phyloP scores from a whole-genome alignment of 768 basidiomycete species.

The Boletellus sp. region DNA sequence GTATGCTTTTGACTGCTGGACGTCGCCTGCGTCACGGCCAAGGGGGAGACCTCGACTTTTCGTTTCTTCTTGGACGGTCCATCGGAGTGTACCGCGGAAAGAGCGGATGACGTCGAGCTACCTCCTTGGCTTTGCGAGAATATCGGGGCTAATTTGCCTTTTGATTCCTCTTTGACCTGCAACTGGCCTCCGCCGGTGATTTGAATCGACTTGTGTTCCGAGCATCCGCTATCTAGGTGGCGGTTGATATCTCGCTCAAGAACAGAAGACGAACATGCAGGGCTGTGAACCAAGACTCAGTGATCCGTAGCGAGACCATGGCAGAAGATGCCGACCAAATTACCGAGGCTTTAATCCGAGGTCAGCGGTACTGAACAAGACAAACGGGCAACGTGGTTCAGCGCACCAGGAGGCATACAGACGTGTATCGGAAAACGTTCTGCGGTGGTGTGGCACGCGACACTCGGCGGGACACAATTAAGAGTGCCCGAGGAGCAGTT shows the following conservation, averaged over 20 bases:
- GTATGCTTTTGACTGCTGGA: slow-evolving; percentile 16
- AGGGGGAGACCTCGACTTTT: slow-evolving; percentile 16
- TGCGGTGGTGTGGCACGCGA: too few species aligned
- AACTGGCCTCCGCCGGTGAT: background rate
- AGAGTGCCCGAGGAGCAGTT: too few species aligned
- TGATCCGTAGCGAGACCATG: background rate
- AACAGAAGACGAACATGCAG: slow-evolving; percentile 46
- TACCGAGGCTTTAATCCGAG: slow-evolving; percentile 9
- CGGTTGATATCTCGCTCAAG: slow-evolving; percentile 42
- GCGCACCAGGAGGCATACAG: slow-evolving; percentile 19
- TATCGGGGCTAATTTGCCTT: slow-evolving; percentile 40
- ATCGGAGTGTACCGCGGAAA: slow-evolving; percentile 7
- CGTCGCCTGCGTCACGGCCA: slow-evolving; percentile 3
- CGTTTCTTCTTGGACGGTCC: slow-evolving; percentile 30
- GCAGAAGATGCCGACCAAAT: slow-evolving; percentile 17
- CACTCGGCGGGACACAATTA: too few species aligned
- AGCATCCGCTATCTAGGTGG: slow-evolving; percentile 50
- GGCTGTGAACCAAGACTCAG: slow-evolving; percentile 31
- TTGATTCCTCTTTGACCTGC: slow-evolving; percentile 11
- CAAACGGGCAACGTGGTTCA: background rate
- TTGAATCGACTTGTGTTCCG: slow-evolving; percentile 13
- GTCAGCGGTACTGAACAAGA: slow-evolving; percentile 2
- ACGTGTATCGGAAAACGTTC: background rate
- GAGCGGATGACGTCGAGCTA: slow-evolving; percentile 6
- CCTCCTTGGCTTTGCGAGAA: slow-evolving; percentile 30